Evolutionary conservation across 2,329 filamentous ascomycete species (phyloP), one percentile per base, ranked within the genome.

Genomic region (Sporothrix pseudoabietina): DNA sequence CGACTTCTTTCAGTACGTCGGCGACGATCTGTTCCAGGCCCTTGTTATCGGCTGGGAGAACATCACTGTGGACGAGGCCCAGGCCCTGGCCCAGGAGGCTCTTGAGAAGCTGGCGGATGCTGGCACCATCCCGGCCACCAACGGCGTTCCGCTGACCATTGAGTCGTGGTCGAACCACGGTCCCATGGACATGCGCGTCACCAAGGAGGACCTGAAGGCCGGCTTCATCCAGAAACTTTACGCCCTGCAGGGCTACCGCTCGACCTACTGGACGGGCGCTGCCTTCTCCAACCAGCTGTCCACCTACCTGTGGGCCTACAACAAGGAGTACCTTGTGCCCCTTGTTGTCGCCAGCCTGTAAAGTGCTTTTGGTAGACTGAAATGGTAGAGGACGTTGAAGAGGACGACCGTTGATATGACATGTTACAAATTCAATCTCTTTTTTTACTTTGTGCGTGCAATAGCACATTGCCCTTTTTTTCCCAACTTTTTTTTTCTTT

Each of bases 251-350:
- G 82, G 82, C 2, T 75, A 78, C 47, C 76, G 78, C 10, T 80
- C 78, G n/a, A 85, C 82, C 1, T 84, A 78, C 77, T 84, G 81
- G 71, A 83, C 83, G 0, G 82, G 81, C 0, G 81, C 76, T 3
- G 78, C 80, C 1, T 82, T 78, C 72, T 72, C 78, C 5, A 77
- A 76, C 22, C 79, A 82, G 69, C 81, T 81, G 69, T 77, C 79
- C 54, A 77, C 80, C 1, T 76, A 79, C 6, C 54, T 82, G 14
- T 82, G 81, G 81, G 77, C 77, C 30, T 81, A 78, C 73, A 81
- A 74, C 59, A 12, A 35, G 9, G 71, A 72, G 41, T 74, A 74
- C 66, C 65, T 74, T 4, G 71, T 73, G 9, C 71, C 71, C 26
- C 59, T 72, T 10, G 59, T 72, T 39, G 70, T 72, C 10, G 59